phyloP scores from a whole-genome alignment of 2,329 filamentous ascomycete genomes.

The Verticillium nubilum region DNA sequence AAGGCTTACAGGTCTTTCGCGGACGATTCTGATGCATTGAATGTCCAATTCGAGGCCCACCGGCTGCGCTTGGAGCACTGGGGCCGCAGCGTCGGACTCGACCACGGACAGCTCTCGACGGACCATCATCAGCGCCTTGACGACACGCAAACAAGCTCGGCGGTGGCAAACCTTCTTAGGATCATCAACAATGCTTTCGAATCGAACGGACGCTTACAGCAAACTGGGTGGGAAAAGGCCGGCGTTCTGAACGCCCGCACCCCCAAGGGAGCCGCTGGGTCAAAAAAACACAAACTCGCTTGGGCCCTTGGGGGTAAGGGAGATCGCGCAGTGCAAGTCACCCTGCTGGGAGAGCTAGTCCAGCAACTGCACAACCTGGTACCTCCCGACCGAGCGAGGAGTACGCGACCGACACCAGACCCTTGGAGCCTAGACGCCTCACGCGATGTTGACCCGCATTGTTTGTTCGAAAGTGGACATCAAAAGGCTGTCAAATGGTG shows the following conservation, averaged over 20 bases:
- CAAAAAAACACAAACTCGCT: slow-evolving; percentile 3
- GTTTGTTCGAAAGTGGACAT: too few species aligned
- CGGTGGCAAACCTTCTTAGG: slow-evolving; percentile 3
- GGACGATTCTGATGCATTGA: slow-evolving; percentile 7
- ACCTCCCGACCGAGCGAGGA: neutral
- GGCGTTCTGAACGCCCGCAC: neutral
- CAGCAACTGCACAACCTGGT: slow-evolving; percentile 10
- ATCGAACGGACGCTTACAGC: neutral
- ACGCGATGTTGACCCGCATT: too few species aligned
- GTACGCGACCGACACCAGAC: neutral
- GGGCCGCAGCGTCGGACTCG: slow-evolving; percentile 14
- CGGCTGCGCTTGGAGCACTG: slow-evolving; percentile 15
- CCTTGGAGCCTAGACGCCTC: too few species aligned
- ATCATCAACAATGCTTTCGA: slow-evolving; percentile 1
- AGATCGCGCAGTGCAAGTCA: slow-evolving; percentile 4
- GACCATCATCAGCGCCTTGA: slow-evolving; percentile 7
- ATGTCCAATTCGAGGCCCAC: slow-evolving; percentile 7
- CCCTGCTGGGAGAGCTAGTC: slow-evolving; percentile 2
- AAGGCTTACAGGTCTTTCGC: slow-evolving; percentile 10
- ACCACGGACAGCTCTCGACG: neutral
- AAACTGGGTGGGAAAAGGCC: neutral
- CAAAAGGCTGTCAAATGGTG: too few species aligned
- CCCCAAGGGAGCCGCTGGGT: neutral
- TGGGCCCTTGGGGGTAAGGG: slow-evolving; percentile 11
- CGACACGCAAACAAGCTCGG: neutral